Evolutionary conservation across 2,329 filamentous ascomycete genomes (phyloP).

Genomic region (Waltergamsia citrina): DNA sequence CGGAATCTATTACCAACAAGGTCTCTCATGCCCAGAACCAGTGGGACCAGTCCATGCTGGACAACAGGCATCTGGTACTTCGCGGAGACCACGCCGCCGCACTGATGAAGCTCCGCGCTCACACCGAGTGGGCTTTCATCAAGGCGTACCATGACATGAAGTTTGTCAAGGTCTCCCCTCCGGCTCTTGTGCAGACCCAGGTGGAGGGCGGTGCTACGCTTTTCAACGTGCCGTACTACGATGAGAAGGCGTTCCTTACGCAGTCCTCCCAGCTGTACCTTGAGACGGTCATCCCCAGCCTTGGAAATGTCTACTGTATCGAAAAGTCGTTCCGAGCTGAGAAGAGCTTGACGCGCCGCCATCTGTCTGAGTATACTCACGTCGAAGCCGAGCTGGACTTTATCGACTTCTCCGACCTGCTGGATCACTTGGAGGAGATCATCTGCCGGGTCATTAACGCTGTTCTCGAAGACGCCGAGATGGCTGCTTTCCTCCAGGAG

Average conservation of each 20-base stretch:
- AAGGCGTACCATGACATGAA: constrained; percentile 67
- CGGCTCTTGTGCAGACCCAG: constrained; percentile 88
- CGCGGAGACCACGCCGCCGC: constrained; percentile 77
- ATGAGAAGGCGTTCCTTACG: constrained; percentile 83
- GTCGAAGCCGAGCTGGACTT: constrained; percentile 95
- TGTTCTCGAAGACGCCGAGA: constrained; percentile 62
- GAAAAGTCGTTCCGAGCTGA: constrained; percentile 98
- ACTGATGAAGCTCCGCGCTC: constrained; percentile 78
- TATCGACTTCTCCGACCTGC: constrained; percentile 83
- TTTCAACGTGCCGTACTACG: constrained; percentile 85
- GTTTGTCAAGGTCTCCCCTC: constrained; percentile 77
- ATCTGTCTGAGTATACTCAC: constrained; percentile 94
- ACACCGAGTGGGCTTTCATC: constrained; percentile 73
- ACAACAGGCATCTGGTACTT: constrained; percentile 76
- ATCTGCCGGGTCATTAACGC: constrained; percentile 79
- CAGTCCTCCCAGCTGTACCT: constrained; percentile 97
- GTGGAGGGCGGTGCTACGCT: constrained; percentile 88
- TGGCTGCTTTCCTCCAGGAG: constrained; percentile 64
- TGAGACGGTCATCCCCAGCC: constrained; percentile 81
- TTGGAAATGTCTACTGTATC: constrained; percentile 95
- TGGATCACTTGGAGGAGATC: constrained; percentile 77
- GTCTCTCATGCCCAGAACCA: constrained; percentile 38
- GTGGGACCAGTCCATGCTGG: constrained; percentile 57
- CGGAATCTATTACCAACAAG: constrained; percentile 84
- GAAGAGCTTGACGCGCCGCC: constrained; percentile 87